Conservation (phyloP, 495 filamentous ascomycete species). For the Penicillium psychrofluorescens region DNA sequence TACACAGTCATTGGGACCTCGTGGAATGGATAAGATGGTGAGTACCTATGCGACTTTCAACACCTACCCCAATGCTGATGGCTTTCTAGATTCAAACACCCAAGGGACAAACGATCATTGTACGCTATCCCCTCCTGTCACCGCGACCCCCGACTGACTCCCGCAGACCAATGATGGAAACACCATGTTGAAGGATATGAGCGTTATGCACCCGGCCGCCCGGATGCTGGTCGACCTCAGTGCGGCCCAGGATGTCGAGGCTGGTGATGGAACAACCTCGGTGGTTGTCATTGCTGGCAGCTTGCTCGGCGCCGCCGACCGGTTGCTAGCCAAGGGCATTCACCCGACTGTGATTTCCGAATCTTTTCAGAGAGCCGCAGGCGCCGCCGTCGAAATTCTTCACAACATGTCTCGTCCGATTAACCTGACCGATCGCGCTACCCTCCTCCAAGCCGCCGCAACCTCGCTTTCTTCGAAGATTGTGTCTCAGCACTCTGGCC, state of each 20-base stretch:
- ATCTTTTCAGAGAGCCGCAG: constrained; percentile 91
- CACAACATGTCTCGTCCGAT: constrained; percentile 95
- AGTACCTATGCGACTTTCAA: not conserved
- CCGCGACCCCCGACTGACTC: constrained; percentile 18
- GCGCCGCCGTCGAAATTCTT: constrained; percentile 77
- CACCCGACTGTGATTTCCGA: constrained; percentile 98
- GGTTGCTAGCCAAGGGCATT: constrained; percentile 83
- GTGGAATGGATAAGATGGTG: constrained; percentile 96
- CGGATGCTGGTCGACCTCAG: constrained; percentile 98
- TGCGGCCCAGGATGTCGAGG: constrained; percentile 95
- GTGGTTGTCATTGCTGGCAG: constrained; percentile 97
- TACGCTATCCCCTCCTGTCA: constrained; percentile 23
- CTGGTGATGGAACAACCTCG: constrained; percentile 96
- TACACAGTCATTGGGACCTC: constrained; percentile 59
- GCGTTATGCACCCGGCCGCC: constrained; percentile 95
- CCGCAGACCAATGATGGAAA: constrained; percentile 88
- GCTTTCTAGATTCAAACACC: constrained; percentile 70
- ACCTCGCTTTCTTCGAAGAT: constrained; percentile 98
- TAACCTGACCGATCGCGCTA: constrained; percentile 75
- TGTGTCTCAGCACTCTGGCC: constrained; percentile 88
- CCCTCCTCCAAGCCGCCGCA: constrained; percentile 91
- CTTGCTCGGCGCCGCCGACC: constrained; percentile 86
- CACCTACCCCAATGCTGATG: constrained; percentile 16
- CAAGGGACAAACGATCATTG: constrained; percentile 93
- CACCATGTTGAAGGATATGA: constrained; percentile 98